Evolutionary conservation across 164 flowering plant species (phyloP), one percentile per base, ranked within the genome.

Genomic region (Hamamelis virginiana): DNA sequence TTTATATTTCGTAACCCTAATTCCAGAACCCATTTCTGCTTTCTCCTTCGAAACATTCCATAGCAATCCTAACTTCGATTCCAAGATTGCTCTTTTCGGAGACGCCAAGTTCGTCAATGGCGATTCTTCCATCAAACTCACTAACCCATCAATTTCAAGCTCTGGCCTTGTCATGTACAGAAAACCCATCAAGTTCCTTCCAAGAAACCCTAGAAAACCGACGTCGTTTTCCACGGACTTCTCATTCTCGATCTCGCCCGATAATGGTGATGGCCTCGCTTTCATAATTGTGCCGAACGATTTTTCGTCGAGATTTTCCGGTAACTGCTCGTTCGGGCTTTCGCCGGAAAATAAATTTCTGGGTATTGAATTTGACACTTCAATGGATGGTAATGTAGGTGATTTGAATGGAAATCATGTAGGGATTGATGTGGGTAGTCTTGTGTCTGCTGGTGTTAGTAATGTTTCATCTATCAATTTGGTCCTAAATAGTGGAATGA

Each of bases 201-300:
- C 59, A 38, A n/a, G 65, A 11, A 69, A 66, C 55, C 62, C 51
- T 59, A 14, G 57, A 65, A 61, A 46, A 3, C 43, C 64, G 61
- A 64, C 60, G 16, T 75, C 83, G 33, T 80, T 80, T 62, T 61
- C 78, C 18, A 58, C 83, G 16, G 72, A 74, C 22, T 72, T 77
- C 62, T 12, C 73, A 5, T 80, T 80, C 67, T 77, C 78, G 10
- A 64, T 77, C 18, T 45, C 78, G 0, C 65, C 61, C 1, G 75
- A 65, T 33, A 72, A 66, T 16, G 83, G 72, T 26, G 76, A 69
- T 41, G 75, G 78, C n/a, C 22, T 77, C 10, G 66, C 66, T 21
- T 70, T 80, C 44, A 38, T 67, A 8, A 6, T 80, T 9, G 57
- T 68, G 46, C 71, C 78, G 15, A 21, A 27, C n/a, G 69, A 50